A percentile compares a stretch with the other conserved stretches of the same genome.
Evolutionary conservation across 495 filamentous ascomycete genomes (phyloP).

Genomic region (Arthonia radiata): DNA sequence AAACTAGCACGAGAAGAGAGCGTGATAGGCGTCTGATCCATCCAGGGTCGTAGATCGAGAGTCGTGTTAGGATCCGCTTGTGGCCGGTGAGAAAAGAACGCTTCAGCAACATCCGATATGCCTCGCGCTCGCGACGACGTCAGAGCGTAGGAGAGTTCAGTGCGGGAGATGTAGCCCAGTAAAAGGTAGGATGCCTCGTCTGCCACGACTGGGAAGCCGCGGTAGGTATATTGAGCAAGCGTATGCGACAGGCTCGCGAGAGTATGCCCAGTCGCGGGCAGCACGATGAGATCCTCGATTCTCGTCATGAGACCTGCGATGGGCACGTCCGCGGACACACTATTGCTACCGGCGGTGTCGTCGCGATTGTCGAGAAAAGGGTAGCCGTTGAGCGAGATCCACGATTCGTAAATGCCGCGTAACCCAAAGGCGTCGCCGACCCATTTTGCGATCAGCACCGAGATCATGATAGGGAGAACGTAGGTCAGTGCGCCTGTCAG

Average conservation of each 20-base stretch:
- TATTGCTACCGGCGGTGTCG: no score
- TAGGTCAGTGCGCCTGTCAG: slow-evolving; percentile 89
- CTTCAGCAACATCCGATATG: slow-evolving; percentile 45
- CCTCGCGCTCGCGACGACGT: slow-evolving; percentile 29
- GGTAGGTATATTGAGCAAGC: slow-evolving; percentile 47
- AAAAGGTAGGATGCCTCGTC: slow-evolving; percentile 49
- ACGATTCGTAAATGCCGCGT: slow-evolving; percentile 87
- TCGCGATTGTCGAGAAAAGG: slow-evolving; percentile 89
- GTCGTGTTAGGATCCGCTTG: slow-evolving; percentile 54
- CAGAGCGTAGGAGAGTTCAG: slow-evolving; percentile 65
- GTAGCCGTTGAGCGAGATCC: slow-evolving; percentile 92
- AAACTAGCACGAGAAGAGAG: slow-evolving; percentile 49
- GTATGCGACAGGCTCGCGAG: slow-evolving; percentile 46
- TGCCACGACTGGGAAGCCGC: slow-evolving; percentile 78
- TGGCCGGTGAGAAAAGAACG: slow-evolving; percentile 61
- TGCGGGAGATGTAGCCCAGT: slow-evolving; percentile 81
- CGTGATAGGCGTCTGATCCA: slow-evolving; percentile 94
- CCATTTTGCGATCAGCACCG: slow-evolving; percentile 98
- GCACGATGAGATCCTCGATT: slow-evolving; percentile 67
- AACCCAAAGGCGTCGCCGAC: slow-evolving; percentile 90
- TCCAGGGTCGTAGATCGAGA: slow-evolving; percentile 80
- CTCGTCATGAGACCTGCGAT: slow-evolving; percentile 74
- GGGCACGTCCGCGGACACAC: slow-evolving; percentile 44
- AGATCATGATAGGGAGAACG: slow-evolving; percentile 95
- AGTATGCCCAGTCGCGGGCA: slow-evolving; percentile 71